Percentiles rank a stretch among this genome's conserved stretches.
These are phyloP conservation scores for Beta lomatogona DNA, from an alignment of 179 eudicot species.

Conservation along the genomic window DNA sequence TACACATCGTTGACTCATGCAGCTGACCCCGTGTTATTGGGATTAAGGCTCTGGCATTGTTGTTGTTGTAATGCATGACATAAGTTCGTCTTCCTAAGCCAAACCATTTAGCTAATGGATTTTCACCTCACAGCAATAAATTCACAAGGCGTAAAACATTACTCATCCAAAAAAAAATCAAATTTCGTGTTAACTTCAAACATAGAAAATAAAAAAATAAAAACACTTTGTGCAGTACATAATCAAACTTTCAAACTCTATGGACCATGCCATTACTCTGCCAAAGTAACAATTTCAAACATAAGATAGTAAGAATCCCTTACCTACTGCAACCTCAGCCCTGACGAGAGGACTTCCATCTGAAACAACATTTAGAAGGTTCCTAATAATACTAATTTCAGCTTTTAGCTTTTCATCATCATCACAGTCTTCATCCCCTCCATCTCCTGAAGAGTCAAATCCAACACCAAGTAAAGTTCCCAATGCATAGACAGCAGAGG, in stretches of 20 bases:
- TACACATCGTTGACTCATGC: neutral
- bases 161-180: neutral
- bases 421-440: constrained; percentile 81
- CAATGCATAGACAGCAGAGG: constrained; percentile 90
- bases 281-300: neutral
- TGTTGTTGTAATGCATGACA: neutral
- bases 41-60: too few species aligned
- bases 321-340: constrained; percentile 96
- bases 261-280: neutral
- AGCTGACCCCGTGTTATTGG: too few species aligned
- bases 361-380: constrained; percentile 74
- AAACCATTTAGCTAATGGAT: neutral
- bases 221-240: neutral
- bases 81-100: neutral
- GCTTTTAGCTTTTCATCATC: constrained; percentile 87
- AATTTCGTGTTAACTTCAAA: neutral
- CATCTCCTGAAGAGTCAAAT: constrained; percentile 76
- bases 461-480: constrained; percentile 91
- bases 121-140: neutral
- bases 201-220: neutral
- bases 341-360: constrained; percentile 98
- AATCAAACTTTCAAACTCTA: neutral
- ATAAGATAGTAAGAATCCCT: constrained; percentile 15
- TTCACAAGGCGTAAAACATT: neutral
- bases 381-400: constrained; percentile 71